Conservation (phyloP, 306 rosid genomes). For the Leucaena leucocephala region DNA sequence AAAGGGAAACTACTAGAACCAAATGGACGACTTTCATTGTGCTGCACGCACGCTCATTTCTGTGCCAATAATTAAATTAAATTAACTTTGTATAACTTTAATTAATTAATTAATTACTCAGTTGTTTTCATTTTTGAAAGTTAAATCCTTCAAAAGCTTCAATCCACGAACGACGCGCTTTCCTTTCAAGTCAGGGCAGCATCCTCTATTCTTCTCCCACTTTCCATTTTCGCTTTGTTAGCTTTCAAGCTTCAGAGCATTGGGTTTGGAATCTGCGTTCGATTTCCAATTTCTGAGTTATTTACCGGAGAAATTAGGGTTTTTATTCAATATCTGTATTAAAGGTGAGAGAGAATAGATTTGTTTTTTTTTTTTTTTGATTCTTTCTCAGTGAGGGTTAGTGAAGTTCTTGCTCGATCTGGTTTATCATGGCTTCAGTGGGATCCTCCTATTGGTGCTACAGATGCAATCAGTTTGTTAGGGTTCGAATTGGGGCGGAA, state of each 20-base stretch:
- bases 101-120: background rate
- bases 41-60: background rate
- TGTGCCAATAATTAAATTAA: background rate
- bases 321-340: background rate
- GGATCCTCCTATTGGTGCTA: slow-evolving; percentile 65
- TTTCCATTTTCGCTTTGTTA: background rate
- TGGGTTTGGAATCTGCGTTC: background rate
- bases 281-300: slow-evolving; percentile 3
- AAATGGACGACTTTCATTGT: background rate
- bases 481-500: slow-evolving; percentile 46
- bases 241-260: background rate
- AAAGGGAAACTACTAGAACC: no score
- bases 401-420: slow-evolving; percentile 2
- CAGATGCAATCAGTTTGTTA: slow-evolving; percentile 54
- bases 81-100: background rate
- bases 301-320: slow-evolving; percentile 7
- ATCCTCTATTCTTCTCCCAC: slow-evolving; percentile 3
- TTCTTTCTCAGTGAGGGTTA: background rate
- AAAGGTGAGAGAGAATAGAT: background rate
- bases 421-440: slow-evolving; percentile 46
- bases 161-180: slow-evolving; percentile 29
- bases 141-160: background rate
- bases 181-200: background rate
- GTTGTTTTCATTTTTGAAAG: background rate
- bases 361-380: slow-evolving; percentile 22